Base-by-base conservation (phyloP, 2,329 filamentous ascomycete genomes). In the Paecilomyces sp. region DNA sequence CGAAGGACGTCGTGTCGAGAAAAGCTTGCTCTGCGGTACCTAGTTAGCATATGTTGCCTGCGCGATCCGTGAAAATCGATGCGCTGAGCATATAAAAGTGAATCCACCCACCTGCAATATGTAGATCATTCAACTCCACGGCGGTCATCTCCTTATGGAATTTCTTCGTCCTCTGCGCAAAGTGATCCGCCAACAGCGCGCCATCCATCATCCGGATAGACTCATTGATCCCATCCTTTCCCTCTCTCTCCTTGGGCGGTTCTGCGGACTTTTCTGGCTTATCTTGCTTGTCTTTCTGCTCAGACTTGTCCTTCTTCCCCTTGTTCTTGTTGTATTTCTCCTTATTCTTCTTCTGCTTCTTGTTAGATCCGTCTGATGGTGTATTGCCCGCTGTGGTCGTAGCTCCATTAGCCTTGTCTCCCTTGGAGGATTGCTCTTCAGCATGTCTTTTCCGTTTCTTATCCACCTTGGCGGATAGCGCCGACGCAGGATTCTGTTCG, bases 191-290 rank as follows among this genome's bases (percentile, higher is more conserved):
- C 54, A 97, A 79, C 51, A 97, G 81, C 65, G 88, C 85, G 61
- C 85, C 88, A 73, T 96, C 91, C 88, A 97, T 92, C 62, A 86
- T 85, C 53, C 86, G 85, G 71, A 97, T 90, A 3, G 89, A 85
- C 64, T 85, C 86, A 76, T 97, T 96, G 65, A 97, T 79, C 6
- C 88, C 88, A 34, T 88, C 84, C 67, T 91, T 85, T 52, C 85
- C 82, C 70, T 91, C 86, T 60, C 69, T 66, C 22, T 68, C 64
- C 55, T 70, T 72, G 52, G 64, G 64, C 1, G 25, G 25, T 50
- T 30, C 47, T 30, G 25, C 36, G 15, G 41, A 31, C 25, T 60
- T 60, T 30, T 9, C 8, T 47, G 55, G 55, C 5, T 28, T 30
- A 55, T 68, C 65, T 11, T 72, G 64, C 36, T 72, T 64, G 1